Conservation (phyloP, 2,329 filamentous ascomycete genomes). For the Furcasterigmium furcatum region DNA sequence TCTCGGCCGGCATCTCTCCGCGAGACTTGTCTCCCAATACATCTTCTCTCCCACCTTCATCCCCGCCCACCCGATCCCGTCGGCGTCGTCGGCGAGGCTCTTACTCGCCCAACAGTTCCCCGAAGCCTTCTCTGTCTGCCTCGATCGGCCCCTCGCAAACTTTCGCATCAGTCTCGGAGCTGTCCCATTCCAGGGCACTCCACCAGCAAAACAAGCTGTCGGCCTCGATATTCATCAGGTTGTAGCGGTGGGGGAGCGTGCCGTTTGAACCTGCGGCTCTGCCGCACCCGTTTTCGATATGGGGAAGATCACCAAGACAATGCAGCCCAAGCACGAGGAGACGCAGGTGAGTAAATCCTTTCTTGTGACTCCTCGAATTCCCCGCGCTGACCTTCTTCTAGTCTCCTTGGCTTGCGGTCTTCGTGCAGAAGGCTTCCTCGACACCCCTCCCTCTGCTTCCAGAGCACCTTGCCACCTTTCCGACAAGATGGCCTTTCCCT, state of each 20-base stretch:
- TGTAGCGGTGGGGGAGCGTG: constrained; percentile 58
- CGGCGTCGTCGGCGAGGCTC: constrained; percentile 12
- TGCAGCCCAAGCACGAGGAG: constrained; percentile 65
- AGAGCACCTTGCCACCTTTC: constrained; percentile 73
- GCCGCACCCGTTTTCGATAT: constrained; percentile 58
- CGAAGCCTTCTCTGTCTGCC: background rate
- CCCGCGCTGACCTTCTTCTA: constrained; percentile 28
- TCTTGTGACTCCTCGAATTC: background rate
- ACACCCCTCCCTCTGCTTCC: constrained; percentile 75
- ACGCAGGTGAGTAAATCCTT: constrained; percentile 49
- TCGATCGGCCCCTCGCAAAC: background rate
- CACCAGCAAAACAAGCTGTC: constrained; percentile 33
- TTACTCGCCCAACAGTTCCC: background rate
- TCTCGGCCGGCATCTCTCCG: background rate
- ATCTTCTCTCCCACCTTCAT: background rate
- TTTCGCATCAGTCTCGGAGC: constrained; percentile 15
- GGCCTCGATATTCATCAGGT: constrained; percentile 31
- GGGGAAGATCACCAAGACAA: constrained; percentile 66
- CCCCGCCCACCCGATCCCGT: background rate
- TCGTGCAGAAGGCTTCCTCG: constrained; percentile 67
- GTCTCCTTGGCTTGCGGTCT: constrained; percentile 85
- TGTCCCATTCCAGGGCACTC: constrained; percentile 27
- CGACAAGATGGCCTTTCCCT: constrained; percentile 89
- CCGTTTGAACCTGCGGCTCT: constrained; percentile 46
- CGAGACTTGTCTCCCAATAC: background rate